phyloP scores from a whole-genome alignment of 345 rosid genomes.

The Salix brachista region DNA sequence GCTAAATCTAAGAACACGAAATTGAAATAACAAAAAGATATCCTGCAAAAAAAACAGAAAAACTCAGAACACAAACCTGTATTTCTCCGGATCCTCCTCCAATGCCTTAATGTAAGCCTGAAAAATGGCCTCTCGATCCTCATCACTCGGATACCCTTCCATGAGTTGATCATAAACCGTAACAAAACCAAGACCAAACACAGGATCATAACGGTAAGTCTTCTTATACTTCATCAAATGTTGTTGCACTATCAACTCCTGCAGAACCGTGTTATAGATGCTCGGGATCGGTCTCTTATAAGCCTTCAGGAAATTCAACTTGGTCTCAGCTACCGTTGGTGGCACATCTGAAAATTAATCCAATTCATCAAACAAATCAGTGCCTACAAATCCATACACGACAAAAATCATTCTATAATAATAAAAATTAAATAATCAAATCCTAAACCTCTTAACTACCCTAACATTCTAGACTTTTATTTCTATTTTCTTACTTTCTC shows the following conservation, averaged over 20 bases:
- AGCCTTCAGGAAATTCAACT: conserved; percentile 67
- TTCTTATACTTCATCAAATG: conserved; percentile 90
- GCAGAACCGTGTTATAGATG: conserved; percentile 76
- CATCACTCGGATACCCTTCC: conserved; percentile 94
- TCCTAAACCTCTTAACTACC: background rate
- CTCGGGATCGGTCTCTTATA: conserved; percentile 92
- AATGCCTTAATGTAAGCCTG: conserved; percentile 75
- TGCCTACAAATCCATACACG: background rate
- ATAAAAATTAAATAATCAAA: background rate
- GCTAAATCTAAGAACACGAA: background rate
- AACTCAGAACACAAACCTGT: conserved; percentile 49
- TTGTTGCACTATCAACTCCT: conserved; percentile 92
- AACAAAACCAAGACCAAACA: conserved; percentile 94
- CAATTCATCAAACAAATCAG: conserved; percentile 5
- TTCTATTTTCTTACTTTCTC: background rate
- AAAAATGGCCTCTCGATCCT: conserved; percentile 83
- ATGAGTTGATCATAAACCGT: conserved; percentile 94
- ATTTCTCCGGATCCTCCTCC: conserved; percentile 83
- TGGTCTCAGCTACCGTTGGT: conserved; percentile 88
- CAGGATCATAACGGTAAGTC: conserved; percentile 72
- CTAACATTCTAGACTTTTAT: background rate
- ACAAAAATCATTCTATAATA: background rate
- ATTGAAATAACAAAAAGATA: background rate
- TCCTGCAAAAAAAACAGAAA: background rate
- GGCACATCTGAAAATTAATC: conserved; percentile 55